Base-by-base conservation (phyloP, 75 land plant species). In the Pinus tabuliformis region DNA sequence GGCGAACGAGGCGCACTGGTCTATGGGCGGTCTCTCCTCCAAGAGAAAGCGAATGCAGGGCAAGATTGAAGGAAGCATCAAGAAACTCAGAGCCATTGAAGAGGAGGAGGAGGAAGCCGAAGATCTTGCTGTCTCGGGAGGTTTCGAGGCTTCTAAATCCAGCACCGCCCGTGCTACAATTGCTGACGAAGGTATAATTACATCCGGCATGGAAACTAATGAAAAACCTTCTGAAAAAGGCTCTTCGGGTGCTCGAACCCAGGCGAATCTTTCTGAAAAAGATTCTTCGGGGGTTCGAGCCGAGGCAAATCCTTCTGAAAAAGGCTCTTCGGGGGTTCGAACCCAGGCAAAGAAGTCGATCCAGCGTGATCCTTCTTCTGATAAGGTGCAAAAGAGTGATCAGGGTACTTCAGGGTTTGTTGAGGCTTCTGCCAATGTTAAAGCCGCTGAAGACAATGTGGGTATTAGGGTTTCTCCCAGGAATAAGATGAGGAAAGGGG, bases 1-100 rank as follows among this genome's bases (percentile, higher is more conserved):
- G 99, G 99, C 99, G 1, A 21, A 68, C 26, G 91, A 94, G 17
- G 97, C 92, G 7, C 92, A 81, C 82, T 96, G 99, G 99, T 85
- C 89, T 62, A 91, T 93, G 97, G 99, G 99, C 0, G 99, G 99
- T 1, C 83, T 87, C 57, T 85, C 85, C 74, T 77, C 75, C 81
- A 72, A 85, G 73, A 92, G 99, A 58, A 78, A 75, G 62, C 82
- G 99, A 2, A 82, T 84, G 72, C 92, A 90, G 73, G 99, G 97
- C 58, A 88, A 86, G 75, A 85, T 96, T 77, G 99, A 96, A 65
- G 99, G 99, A 49, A 83, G 76, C 54, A 68, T 94, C 79, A 70
- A 76, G 62, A 86, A 80, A 70, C 92, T 96, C 58, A 75, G 90
- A 0, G 76, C 59, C 11, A 75, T 86, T 15, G 59, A 58, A 18